phyloP scores from a whole-genome alignment of 345 rosid genomes.

The Bruguiera parviflora region DNA sequence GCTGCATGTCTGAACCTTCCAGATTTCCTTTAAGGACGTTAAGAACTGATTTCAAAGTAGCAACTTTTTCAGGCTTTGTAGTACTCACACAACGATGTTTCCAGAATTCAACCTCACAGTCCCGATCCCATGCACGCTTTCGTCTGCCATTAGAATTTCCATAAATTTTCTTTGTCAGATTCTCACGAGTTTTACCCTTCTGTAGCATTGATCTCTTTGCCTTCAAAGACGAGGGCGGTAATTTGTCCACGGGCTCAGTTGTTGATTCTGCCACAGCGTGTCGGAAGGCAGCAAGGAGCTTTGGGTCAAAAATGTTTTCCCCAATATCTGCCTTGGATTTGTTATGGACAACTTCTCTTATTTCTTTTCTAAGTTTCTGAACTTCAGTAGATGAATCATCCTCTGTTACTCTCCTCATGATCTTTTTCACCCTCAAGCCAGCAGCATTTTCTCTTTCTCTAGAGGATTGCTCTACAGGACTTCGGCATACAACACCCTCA shows the following conservation, averaged over 20 bases:
- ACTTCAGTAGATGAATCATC: conserved; percentile 69
- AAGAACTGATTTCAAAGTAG: conserved; percentile 89
- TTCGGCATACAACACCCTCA: conserved; percentile 26
- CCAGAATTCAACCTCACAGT: conserved; percentile 99
- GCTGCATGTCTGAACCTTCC: conserved; percentile 34
- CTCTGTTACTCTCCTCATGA: conserved; percentile 62
- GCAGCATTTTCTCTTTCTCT: conserved; percentile 49
- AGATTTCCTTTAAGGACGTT: conserved; percentile 57
- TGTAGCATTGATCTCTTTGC: conserved; percentile 78
- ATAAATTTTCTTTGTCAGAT: conserved; percentile 89
- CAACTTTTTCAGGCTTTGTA: conserved; percentile 83
- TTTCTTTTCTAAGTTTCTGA: conserved; percentile 81
- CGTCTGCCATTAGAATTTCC: conserved; percentile 79
- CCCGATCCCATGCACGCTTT: conserved; percentile 89
- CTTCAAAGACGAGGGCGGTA: conserved; percentile 60
- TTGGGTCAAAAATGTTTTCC: conserved; percentile 69
- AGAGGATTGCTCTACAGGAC: conserved; percentile 39
- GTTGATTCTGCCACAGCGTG: conserved; percentile 70
- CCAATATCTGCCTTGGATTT: conserved; percentile 57
- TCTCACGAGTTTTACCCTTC: conserved; percentile 96
- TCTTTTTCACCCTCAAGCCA: conserved; percentile 89
- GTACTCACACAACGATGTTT: conserved; percentile 80
- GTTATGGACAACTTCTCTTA: conserved; percentile 81
- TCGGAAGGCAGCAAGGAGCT: conserved; percentile 93
- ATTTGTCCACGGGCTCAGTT: conserved; percentile 47